Evolutionary conservation across 352 stramenopile species (phyloP).

Genomic region (Phytophthora aleatoria): DNA sequence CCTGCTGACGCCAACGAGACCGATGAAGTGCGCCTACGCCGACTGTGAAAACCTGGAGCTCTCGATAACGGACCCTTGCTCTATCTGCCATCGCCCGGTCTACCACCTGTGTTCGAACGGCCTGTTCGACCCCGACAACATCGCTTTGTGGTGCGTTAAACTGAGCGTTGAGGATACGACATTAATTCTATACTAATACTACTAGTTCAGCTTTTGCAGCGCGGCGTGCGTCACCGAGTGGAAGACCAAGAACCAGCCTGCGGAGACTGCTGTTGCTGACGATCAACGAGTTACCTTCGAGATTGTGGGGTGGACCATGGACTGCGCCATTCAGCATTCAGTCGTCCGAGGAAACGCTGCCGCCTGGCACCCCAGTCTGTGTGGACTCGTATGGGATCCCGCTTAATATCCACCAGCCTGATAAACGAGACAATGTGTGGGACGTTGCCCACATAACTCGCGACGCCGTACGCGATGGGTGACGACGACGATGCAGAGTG

Average conservation of each 20-base stretch:
- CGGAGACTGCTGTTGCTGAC: neutral
- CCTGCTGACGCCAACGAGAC: neutral
- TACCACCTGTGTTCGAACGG: neutral
- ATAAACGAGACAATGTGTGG: neutral
- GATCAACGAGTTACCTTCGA: neutral
- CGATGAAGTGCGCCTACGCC: neutral
- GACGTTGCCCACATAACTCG: neutral
- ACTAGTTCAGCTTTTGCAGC: neutral
- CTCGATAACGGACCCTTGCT: neutral
- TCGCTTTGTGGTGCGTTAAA: neutral
- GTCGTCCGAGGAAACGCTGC: neutral
- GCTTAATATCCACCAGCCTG: neutral
- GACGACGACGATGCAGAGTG: neutral
- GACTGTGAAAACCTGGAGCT: neutral
- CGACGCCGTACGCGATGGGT: neutral
- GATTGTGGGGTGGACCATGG: neutral
- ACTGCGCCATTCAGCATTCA: neutral
- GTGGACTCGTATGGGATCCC: neutral
- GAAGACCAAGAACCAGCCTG: neutral
- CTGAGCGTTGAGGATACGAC: neutral
- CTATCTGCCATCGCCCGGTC: neutral
- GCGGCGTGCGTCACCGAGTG: neutral
- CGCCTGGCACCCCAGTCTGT: neutral
- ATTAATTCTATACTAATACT: neutral
- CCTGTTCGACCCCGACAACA: neutral